These are phyloP conservation scores for Eleusine indica DNA, from an alignment of 176 grass and related monocot genomes.

Conservation along the genomic window DNA sequence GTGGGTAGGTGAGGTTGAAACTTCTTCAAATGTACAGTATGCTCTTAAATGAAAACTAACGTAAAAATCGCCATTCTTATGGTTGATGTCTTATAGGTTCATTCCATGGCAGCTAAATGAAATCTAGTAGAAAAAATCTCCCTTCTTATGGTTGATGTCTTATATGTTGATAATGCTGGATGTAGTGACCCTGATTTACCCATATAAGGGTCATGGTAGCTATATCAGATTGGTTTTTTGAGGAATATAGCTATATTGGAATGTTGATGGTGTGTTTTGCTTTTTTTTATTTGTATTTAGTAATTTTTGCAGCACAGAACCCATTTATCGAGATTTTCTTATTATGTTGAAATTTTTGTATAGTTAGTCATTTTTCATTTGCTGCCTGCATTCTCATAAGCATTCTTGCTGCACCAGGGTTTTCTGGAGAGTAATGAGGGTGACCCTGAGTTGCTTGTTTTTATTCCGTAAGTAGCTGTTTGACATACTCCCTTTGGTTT, in stretches of 20 bases:
- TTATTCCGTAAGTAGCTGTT: constrained; percentile 88
- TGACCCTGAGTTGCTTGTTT: constrained; percentile 95
- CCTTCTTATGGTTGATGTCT: not conserved
- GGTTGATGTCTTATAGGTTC: too few relatives aligned
- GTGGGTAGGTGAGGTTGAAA: not conserved
- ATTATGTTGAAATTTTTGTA: not conserved
- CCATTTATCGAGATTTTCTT: constrained; percentile 20
- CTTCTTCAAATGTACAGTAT: not conserved
- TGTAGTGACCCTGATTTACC: not conserved
- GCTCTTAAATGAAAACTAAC: constrained; percentile 1
- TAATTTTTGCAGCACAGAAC: constrained; percentile 2
- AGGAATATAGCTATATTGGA: not conserved
- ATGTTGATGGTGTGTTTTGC: not conserved
- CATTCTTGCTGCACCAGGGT: constrained; percentile 62
- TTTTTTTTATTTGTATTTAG: not conserved
- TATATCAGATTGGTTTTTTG: too few relatives aligned
- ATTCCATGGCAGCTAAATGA: not conserved
- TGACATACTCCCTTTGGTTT: not conserved
- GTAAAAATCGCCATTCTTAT: not conserved
- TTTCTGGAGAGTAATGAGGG: constrained; percentile 96
- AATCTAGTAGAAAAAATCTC: not conserved
- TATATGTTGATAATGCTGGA: not conserved
- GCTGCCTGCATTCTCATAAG: constrained; percentile 35
- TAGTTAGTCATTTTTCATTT: not conserved
- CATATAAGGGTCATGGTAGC: not conserved